Conservation (phyloP, 1,284 basidiomycete genomes). For the Schizophyllum commune region DNA sequence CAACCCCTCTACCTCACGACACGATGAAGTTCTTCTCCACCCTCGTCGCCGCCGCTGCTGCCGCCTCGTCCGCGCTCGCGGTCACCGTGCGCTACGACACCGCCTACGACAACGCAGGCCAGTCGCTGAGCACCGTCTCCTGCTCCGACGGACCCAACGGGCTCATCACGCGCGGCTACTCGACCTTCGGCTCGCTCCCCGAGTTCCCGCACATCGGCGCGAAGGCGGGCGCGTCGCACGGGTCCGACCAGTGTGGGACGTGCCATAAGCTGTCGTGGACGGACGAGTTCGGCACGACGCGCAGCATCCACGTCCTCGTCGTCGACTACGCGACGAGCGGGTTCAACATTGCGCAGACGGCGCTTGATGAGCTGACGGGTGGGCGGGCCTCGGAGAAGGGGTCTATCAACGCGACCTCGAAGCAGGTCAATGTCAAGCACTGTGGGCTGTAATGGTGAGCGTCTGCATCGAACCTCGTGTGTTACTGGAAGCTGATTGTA, state of each 20-base stretch:
- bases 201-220: constrained; percentile 39
- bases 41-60: neutral
- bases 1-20: neutral
- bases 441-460: constrained; percentile 28
- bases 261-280: constrained; percentile 41
- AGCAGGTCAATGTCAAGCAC: constrained; percentile 23
- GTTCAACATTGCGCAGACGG: constrained; percentile 33
- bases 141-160: constrained; percentile 48
- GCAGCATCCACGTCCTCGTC: constrained; percentile 29
- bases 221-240: constrained; percentile 29
- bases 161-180: constrained; percentile 30
- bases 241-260: constrained; percentile 37
- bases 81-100: constrained; percentile 34
- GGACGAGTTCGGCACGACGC: constrained; percentile 21
- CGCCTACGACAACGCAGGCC: constrained; percentile 30
- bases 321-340: constrained; percentile 30
- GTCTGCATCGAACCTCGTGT: neutral
- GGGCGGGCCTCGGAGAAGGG: constrained; percentile 29
- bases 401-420: constrained; percentile 26
- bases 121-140: constrained; percentile 32
- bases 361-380: constrained; percentile 36
- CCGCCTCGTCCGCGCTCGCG: constrained; percentile 14
- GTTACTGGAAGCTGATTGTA: too few species aligned
- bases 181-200: constrained; percentile 33
- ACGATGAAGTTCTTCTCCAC: neutral